phyloP scores from a whole-genome alignment of 2,329 filamentous ascomycete species.

The Penicillium sp. region DNA sequence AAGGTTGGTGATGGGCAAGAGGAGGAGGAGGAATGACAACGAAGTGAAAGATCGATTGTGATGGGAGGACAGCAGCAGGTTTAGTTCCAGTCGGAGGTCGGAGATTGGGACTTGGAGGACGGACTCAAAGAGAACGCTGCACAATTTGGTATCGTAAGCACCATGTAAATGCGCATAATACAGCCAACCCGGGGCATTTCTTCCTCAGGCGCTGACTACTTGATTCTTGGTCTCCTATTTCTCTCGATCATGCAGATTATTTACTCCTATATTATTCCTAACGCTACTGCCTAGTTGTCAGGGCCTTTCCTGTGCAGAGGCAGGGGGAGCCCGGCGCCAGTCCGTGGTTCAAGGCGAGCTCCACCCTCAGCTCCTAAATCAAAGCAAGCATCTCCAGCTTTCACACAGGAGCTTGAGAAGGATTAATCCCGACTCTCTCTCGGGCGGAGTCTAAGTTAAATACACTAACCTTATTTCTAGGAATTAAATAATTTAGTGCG shows the following conservation, averaged over 20 bases:
- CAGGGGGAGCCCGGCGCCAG: slow-evolving; percentile 7
- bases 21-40: background rate
- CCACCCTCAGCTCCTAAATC: slow-evolving; percentile 17
- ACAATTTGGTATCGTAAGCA: background rate
- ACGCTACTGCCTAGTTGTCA: slow-evolving; percentile 14
- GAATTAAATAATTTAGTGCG: background rate
- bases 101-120: background rate
- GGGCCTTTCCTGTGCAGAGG: background rate
- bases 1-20: background rate
- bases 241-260: background rate
- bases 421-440: background rate
- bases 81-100: background rate
- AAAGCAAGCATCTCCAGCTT: background rate
- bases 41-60: slow-evolving; percentile 8
- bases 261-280: slow-evolving; percentile 5
- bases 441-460: too few relatives aligned
- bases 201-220: background rate
- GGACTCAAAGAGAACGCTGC: background rate
- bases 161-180: slow-evolving; percentile 7
- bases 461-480: background rate
- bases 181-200: background rate
- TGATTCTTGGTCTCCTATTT: background rate
- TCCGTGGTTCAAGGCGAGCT: slow-evolving; percentile 12
- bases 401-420: background rate
- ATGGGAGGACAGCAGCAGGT: slow-evolving; percentile 9